These are phyloP conservation scores for Diutina rugosa DNA, from an alignment of 1,139 yeast genomes.

Conservation along the genomic window DNA sequence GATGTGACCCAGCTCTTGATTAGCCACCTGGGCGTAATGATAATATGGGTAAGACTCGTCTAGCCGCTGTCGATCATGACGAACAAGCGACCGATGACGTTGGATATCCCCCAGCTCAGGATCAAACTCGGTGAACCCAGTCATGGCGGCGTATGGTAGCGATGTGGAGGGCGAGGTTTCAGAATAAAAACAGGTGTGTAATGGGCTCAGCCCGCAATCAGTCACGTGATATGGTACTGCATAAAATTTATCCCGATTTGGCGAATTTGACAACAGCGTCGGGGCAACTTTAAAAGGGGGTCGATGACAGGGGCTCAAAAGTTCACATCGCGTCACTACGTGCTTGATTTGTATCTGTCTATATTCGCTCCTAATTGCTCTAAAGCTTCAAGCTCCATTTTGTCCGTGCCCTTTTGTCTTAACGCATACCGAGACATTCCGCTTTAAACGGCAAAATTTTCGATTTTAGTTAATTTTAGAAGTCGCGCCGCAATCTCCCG, in stretches of 20 bases:
- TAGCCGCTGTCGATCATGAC: constrained; percentile 69
- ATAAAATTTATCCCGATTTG: not conserved
- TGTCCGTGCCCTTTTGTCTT: too few relatives aligned
- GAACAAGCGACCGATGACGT: constrained; percentile 57
- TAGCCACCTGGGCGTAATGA: constrained; percentile 74
- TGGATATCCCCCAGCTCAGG: constrained; percentile 34
- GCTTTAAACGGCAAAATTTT: too few relatives aligned
- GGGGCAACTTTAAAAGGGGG: not conserved
- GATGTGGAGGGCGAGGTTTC: not conserved
- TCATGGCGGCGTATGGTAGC: not conserved
- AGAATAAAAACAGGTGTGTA: not conserved
- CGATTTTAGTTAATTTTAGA: not conserved
- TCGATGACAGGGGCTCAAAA: not conserved
- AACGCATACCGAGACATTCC: too few relatives aligned
- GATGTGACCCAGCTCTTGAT: constrained; percentile 52
- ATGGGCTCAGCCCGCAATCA: not conserved
- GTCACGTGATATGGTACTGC: not conserved
- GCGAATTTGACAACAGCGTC: not conserved
- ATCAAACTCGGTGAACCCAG: constrained; percentile 11
- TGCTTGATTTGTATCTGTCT: not conserved
- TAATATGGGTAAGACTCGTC: constrained; percentile 57
- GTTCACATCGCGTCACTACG: not conserved
- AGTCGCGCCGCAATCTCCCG: not conserved
- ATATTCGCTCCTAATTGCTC: too few relatives aligned
- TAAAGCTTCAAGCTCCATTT: too few relatives aligned